Conservation (phyloP, 2,329 filamentous ascomycete species). For the Trichoderma sp. region DNA sequence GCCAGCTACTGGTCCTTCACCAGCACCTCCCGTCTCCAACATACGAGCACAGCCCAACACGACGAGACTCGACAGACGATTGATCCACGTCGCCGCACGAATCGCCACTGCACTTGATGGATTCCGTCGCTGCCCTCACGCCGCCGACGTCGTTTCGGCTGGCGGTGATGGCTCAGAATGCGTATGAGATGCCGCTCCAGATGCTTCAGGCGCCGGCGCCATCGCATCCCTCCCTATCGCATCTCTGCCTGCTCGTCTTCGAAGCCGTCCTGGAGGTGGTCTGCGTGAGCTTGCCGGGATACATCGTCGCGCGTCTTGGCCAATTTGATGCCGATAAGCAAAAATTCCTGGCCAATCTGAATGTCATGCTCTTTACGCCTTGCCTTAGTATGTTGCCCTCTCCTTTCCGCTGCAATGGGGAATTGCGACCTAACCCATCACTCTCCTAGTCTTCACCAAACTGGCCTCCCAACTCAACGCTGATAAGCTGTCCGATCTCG, state of each 20-base stretch:
- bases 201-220: slow-evolving; percentile 44
- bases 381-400: slow-evolving; percentile 72
- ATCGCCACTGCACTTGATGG: slow-evolving; percentile 30
- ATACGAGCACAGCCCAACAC: background rate
- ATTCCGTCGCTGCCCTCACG: slow-evolving; percentile 37
- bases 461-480: slow-evolving; percentile 90
- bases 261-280: slow-evolving; percentile 94
- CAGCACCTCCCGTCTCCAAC: background rate
- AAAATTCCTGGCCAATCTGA: slow-evolving; percentile 94
- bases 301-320: slow-evolving; percentile 83
- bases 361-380: slow-evolving; percentile 93
- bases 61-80: background rate
- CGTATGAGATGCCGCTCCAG: slow-evolving; percentile 42
- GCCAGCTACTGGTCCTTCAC: background rate
- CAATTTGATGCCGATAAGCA: slow-evolving; percentile 95
- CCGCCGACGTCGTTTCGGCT: slow-evolving; percentile 47
- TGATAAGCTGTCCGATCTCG: slow-evolving; percentile 83
- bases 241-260: slow-evolving; percentile 80
- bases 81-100: background rate
- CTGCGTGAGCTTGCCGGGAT: slow-evolving; percentile 90
- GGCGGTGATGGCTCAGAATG: slow-evolving; percentile 35
- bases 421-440: background rate
- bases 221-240: slow-evolving; percentile 61
- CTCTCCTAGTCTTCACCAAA: slow-evolving; percentile 80
- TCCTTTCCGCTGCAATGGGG: background rate